Evolutionary conservation across 257 asterid species (phyloP).

Genomic region (Henckelia pumila): DNA sequence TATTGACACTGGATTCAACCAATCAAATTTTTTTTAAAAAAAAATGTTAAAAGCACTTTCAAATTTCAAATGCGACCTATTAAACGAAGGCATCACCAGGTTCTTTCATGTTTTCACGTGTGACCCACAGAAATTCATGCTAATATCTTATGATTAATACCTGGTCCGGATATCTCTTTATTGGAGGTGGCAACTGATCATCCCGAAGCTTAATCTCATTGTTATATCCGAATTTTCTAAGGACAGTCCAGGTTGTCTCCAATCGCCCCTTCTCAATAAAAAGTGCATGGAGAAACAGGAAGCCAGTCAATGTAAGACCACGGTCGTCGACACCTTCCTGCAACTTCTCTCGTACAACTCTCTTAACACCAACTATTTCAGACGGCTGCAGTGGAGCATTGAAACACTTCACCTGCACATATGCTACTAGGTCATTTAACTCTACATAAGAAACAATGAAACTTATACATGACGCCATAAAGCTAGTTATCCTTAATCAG

Average conservation of each 20-base stretch:
- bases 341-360: conserved; percentile 92
- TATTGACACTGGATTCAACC: neutral
- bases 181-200: conserved; percentile 80
- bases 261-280: conserved; percentile 92
- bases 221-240: conserved; percentile 93
- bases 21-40: neutral
- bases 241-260: conserved; percentile 98
- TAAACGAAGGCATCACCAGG: neutral
- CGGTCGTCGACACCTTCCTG: conserved; percentile 79
- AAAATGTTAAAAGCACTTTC: neutral
- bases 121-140: neutral
- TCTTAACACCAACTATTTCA: conserved; percentile 88
- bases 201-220: conserved; percentile 88
- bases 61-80: neutral
- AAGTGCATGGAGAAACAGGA: conserved; percentile 94
- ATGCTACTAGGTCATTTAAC: conserved; percentile 21
- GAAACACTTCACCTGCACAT: conserved; percentile 86
- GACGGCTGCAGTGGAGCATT: conserved; percentile 91
- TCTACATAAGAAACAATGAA: conserved; percentile 16
- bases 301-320: conserved; percentile 96
- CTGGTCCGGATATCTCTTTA: conserved; percentile 86
- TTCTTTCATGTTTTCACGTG: neutral
- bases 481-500: conserved; percentile 14
- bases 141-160: conserved; percentile 33
- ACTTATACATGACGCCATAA: neutral